A percentile compares a stretch with the other conserved stretches of the same genome.
Conservation (phyloP, 164 flowering plant genomes). For the Cinnamomum micranthum region DNA sequence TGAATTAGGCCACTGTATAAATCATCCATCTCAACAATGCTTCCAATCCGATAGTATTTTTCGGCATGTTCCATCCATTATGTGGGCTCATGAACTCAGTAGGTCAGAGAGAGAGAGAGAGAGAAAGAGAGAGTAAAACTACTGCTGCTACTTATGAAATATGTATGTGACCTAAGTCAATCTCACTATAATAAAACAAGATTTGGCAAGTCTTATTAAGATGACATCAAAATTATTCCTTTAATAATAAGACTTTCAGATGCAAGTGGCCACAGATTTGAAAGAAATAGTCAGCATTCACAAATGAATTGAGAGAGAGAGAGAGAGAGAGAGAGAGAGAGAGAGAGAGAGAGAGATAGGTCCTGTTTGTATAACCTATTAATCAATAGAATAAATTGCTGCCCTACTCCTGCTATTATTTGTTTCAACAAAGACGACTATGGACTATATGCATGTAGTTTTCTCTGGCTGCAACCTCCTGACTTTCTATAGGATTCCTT, state of each 20-base stretch:
- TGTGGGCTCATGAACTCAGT: background rate
- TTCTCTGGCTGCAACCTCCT: background rate
- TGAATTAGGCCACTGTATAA: background rate
- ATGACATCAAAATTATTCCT: conserved; percentile 2
- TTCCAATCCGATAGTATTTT: background rate
- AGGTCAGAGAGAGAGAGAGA: background rate
- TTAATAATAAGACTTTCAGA: too few species aligned
- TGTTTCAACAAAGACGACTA: background rate
- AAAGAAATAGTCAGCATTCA: background rate
- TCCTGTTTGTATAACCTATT: background rate
- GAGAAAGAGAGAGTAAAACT: background rate
- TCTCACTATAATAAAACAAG: conserved; percentile 4
- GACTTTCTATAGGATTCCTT: background rate
- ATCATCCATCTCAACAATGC: too few species aligned
- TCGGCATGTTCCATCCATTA: background rate
- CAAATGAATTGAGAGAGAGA: too few species aligned
- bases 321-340: background rate
- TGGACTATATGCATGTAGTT: conserved; percentile 1
- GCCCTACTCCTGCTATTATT: background rate
- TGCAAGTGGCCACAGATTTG: too few species aligned
- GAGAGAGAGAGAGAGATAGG: too few species aligned
- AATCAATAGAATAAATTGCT: background rate
- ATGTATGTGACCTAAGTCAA: conserved; percentile 1
- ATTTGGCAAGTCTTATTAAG: conserved; percentile 8
- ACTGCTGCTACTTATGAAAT: too few species aligned